Base-by-base conservation (phyloP, 2,329 filamentous ascomycete species). In the Penicillium italicum region DNA sequence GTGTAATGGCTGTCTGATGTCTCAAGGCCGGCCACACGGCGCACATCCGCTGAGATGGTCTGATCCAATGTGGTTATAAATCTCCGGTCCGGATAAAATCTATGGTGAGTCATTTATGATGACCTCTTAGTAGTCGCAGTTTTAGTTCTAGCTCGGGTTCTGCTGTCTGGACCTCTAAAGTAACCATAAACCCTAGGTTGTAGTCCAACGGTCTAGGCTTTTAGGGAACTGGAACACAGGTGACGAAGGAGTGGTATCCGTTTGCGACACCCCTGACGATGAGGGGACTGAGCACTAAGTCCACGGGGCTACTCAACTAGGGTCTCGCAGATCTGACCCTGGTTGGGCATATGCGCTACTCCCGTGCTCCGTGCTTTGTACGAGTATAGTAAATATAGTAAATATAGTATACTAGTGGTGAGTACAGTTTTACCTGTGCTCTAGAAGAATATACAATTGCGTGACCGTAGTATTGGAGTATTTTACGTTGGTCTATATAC, bases 261-360 rank as follows among this genome's bases (percentile, higher is more conserved):
- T n/a, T n/a, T n/a, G n/a, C n/a, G n/a, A n/a, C n/a, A n/a, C n/a
- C n/a, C n/a, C n/a, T n/a, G n/a, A n/a, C n/a, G n/a, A n/a, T n/a
- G n/a, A n/a, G n/a, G 36, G 52, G 52, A 49, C 46, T 50, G 38
- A 54, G 38, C 52, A 54, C 52, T 54, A 50, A 20, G 24, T 45
- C 37, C n/a, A 34, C 24, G 33, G 48, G 49, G 34, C 26, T 50
- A n/a, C n/a, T n/a, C 20, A 14, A 46, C 14, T 41, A 33, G 50
- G 45, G 52, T 43, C 38, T 42, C 22, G 52, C 45, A 50, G 52
- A 54, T 54, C 52, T 14, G 16, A 28, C 37, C 45, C 26, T 11
- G 37, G 31, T 33, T 50, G 18, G 47, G 26, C 18, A 33, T 45
- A 45, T 45, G 18, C 20, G 16, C 30, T 45, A 26, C 20, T 16